Evolutionary conservation across 2,329 filamentous ascomycete species (phyloP), one percentile per base, ranked within the genome.

Genomic region (Madurella mycetomatis): DNA sequence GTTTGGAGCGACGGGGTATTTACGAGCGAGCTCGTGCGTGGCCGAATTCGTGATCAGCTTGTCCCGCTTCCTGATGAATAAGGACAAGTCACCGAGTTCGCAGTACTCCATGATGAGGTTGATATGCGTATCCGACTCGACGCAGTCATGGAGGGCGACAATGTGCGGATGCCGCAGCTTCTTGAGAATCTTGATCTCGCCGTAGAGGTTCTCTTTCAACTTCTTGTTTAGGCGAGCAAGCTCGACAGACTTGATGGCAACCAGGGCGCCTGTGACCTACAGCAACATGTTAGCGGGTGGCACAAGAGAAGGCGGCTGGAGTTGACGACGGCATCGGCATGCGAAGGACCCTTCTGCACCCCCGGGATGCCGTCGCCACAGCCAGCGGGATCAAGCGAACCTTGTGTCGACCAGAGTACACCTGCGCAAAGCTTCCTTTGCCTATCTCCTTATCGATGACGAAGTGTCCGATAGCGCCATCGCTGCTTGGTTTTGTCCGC

Each of bases 101-200:
- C 94, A 97, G 73, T 95, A 97, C 74, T 99, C 94, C 92, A 97
- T 99, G 60, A 97, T 86, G 55, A 99, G 82, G 73, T 99, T 94
- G 73, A 97, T 96, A 67, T 95, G 89, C 18, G 86, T 86, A 3
- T 83, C 77, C 0, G 90, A 87, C 71, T 97, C 92, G 70, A 92
- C 82, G 75, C 92, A 96, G 73, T 96, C 90, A 76, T 96, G 92
- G 46, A 99, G 85, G 63, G 91, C 89, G 62, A 97, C 94, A 64
- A 99, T 96, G 69, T 99, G 94, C 30, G 94, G 94, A 72, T 99
- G 94, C 56, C 94, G 88, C 30, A 99, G 82, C 60, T 85, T 89
- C 73, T 94, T 94, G 67, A 99, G 85, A 60, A 99, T 99, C 64
- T 92, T 82, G 69, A 99, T 97, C 76, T 99, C 94, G 66, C 87